Conservation (phyloP, 2,329 filamentous ascomycete species). For the Phaeosphaeriaceae sp. region DNA sequence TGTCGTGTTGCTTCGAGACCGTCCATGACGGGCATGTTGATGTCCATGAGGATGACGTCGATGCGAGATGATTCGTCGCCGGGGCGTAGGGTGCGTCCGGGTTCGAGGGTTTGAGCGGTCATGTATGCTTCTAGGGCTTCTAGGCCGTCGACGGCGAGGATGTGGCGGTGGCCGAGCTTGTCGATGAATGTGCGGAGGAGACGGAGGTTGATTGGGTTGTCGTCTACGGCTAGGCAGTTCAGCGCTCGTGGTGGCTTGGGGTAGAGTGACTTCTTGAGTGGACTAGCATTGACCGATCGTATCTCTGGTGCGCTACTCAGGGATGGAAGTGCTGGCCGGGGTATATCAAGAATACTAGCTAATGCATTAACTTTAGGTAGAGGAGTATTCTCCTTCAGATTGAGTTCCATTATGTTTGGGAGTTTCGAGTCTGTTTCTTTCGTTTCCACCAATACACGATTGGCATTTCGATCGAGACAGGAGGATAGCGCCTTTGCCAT, state of each 20-base stretch:
- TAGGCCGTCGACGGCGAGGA: slow-evolving; percentile 45
- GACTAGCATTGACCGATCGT: slow-evolving; percentile 21
- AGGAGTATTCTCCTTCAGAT: slow-evolving; percentile 35
- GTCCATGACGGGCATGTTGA: slow-evolving; percentile 48
- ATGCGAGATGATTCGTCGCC: slow-evolving; percentile 21
- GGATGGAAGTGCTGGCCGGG: slow-evolving; percentile 35
- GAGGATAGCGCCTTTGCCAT: slow-evolving; percentile 43
- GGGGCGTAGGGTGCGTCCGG: slow-evolving; percentile 1
- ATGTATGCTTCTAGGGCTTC: slow-evolving; percentile 44
- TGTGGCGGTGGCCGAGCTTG: slow-evolving; percentile 42
- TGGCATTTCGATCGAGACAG: slow-evolving; percentile 41
- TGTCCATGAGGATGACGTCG: slow-evolving; percentile 46
- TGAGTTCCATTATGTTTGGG: slow-evolving; percentile 29
- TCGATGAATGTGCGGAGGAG: slow-evolving; percentile 45
- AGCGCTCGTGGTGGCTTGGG: slow-evolving; percentile 24
- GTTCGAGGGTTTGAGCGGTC: slow-evolving; percentile 14
- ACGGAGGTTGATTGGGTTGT: slow-evolving; percentile 50
- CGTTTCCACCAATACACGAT: slow-evolving; percentile 19
- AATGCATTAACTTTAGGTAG: slow-evolving; percentile 15
- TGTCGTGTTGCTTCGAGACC: slow-evolving; percentile 50
- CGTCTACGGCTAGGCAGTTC: slow-evolving; percentile 47
- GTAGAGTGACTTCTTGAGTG: slow-evolving; percentile 26
- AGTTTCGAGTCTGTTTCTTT: slow-evolving; percentile 19
- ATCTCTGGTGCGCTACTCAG: slow-evolving; percentile 42
- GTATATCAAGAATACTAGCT: slow-evolving; percentile 11